Conservation (phyloP, 768 basidiomycete species). For the Amyloporia xantha region DNA sequence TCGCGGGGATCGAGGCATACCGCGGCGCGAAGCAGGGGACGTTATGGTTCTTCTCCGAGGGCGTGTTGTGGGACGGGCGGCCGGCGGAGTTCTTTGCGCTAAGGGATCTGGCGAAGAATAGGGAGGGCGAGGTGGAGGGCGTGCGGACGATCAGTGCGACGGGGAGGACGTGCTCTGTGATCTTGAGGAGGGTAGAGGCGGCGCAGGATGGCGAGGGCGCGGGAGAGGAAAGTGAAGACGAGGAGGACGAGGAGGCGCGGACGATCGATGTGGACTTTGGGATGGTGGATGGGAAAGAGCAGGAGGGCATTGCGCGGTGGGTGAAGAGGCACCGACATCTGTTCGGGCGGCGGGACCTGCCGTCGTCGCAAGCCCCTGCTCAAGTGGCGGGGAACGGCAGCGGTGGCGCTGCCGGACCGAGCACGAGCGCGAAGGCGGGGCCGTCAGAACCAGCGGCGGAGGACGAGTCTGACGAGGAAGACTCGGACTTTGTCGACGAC, state of each 20-base stretch:
- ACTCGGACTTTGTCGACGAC: slow-evolving; percentile 26
- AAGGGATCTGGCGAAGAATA: slow-evolving; percentile 40
- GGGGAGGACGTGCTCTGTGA: slow-evolving; percentile 62
- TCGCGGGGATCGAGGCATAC: slow-evolving; percentile 61
- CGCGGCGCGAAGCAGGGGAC: slow-evolving; percentile 65
- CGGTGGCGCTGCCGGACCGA: slow-evolving; percentile 2
- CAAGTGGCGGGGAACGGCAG: slow-evolving; percentile 1
- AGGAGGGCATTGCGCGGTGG: slow-evolving; percentile 62
- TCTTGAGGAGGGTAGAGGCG: slow-evolving; percentile 27
- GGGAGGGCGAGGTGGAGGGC: slow-evolving; percentile 36
- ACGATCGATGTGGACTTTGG: slow-evolving; percentile 60
- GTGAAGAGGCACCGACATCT: slow-evolving; percentile 46
- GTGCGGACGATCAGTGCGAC: slow-evolving; percentile 50
- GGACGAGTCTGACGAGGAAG: slow-evolving; percentile 25
- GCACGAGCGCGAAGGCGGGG: no score
- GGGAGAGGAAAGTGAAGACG: slow-evolving; percentile 26
- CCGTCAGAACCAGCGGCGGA: slow-evolving; percentile 7
- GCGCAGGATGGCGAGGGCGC: neutral
- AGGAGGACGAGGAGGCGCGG: slow-evolving; percentile 39
- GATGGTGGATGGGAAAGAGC: slow-evolving; percentile 66
- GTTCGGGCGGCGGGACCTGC: slow-evolving; percentile 36
- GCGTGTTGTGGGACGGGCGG: slow-evolving; percentile 70
- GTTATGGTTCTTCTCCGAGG: slow-evolving; percentile 64
- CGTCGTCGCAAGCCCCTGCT: no score
- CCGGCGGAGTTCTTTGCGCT: slow-evolving; percentile 75